A percentile compares a stretch with the other conserved stretches of the same genome.
phyloP scores from a whole-genome alignment of 2,329 filamentous ascomycete genomes.

The Penicillium palitans region DNA sequence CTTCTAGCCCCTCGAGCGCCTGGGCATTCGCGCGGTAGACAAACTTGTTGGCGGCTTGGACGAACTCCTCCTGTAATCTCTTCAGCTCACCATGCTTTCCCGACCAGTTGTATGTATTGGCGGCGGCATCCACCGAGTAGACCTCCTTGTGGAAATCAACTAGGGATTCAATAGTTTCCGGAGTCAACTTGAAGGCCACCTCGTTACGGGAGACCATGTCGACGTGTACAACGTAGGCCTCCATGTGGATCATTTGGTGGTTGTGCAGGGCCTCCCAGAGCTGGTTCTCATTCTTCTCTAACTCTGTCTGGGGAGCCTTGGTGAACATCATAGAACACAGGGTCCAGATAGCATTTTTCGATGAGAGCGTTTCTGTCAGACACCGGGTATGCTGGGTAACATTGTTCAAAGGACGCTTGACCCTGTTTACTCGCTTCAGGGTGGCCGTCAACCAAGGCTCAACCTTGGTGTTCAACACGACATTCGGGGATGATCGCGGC shows the following conservation, averaged over 20 bases:
- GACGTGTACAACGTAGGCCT: conserved; percentile 97
- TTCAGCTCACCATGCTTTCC: conserved; percentile 96
- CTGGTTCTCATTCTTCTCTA: conserved; percentile 77
- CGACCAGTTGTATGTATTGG: conserved; percentile 89
- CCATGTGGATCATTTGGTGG: conserved; percentile 88
- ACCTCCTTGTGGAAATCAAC: conserved; percentile 96
- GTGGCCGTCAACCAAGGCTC: conserved; percentile 97
- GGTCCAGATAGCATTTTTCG: conserved; percentile 88
- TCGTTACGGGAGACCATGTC: conserved; percentile 98
- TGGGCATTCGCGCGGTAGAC: conserved; percentile 87
- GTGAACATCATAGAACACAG: conserved; percentile 89
- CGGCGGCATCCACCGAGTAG: conserved; percentile 85
- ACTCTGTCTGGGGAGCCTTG: conserved; percentile 81
- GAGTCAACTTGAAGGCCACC: conserved; percentile 95
- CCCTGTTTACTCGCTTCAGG: conserved; percentile 91
- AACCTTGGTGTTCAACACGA: conserved; percentile 87
- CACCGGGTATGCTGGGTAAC: conserved; percentile 94
- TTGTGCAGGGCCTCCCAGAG: conserved; percentile 86
- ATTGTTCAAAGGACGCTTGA: conserved; percentile 96
- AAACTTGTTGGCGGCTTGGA: conserved; percentile 95
- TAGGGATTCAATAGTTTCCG: conserved; percentile 88
- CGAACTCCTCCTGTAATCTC: conserved; percentile 94
- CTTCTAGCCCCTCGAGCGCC: conserved; percentile 91
- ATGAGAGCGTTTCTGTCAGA: conserved; percentile 90
- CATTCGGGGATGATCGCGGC: conserved; percentile 87